Evolutionary conservation across 176 grass and related monocot species (phyloP).

Genomic region (Ananas comosus): DNA sequence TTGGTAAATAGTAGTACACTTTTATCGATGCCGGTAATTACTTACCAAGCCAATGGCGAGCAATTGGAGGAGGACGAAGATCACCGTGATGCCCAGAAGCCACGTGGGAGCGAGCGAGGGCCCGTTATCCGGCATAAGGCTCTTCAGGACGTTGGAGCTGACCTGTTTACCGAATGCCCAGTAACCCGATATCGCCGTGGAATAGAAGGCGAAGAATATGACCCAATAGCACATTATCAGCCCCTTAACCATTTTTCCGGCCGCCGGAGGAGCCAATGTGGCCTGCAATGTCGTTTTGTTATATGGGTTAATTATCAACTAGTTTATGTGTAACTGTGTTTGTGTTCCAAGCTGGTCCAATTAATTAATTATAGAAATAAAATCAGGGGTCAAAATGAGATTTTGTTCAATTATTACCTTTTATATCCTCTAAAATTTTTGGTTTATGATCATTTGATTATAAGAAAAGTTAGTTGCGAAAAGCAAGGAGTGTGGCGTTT

Average conservation of each 20-base stretch:
- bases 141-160: slow-evolving; percentile 76
- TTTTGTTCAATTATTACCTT: too few species aligned
- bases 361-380: too few species aligned
- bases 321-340: background rate
- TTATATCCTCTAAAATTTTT: too few species aligned
- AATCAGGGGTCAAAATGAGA: too few species aligned
- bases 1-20: background rate
- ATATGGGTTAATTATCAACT: background rate
- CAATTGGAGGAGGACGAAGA: slow-evolving; percentile 86
- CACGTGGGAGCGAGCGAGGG: slow-evolving; percentile 68
- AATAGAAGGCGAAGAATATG: slow-evolving; percentile 57
- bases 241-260: slow-evolving; percentile 95
- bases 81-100: slow-evolving; percentile 58
- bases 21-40: background rate
- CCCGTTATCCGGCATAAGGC: slow-evolving; percentile 64
- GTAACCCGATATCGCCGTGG: slow-evolving; percentile 56
- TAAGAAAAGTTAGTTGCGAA: too few species aligned
- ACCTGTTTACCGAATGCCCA: slow-evolving; percentile 82
- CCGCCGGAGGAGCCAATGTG: slow-evolving; percentile 79
- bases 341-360: background rate
- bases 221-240: slow-evolving; percentile 68
- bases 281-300: slow-evolving; percentile 38
- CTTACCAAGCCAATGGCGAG: slow-evolving; percentile 78
- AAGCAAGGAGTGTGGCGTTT: too few species aligned
- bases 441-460: too few species aligned